Conservation (phyloP, 805 yeast genomes). For the Hanseniaspora nectarophila region DNA sequence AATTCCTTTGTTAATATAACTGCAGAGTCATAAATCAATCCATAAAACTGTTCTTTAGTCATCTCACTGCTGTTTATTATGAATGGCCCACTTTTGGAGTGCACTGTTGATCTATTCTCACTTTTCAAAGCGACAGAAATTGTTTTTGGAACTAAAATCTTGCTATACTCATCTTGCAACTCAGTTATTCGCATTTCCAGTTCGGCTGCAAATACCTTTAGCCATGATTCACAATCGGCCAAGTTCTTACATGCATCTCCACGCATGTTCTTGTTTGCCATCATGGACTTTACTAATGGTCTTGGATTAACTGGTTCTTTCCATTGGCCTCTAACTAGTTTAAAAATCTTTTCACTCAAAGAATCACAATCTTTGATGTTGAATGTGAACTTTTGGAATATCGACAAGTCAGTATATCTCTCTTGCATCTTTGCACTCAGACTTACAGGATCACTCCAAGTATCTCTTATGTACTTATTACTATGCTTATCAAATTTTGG, state of each 20-base stretch:
- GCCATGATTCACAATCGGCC: conserved; percentile 62
- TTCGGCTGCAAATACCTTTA: conserved; percentile 73
- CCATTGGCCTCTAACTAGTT: conserved; percentile 54
- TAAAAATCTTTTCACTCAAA: conserved; percentile 44
- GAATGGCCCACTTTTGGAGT: conserved; percentile 30
- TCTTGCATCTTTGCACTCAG: conserved; percentile 17
- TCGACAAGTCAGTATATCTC: conserved; percentile 6
- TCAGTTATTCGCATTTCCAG: conserved; percentile 59
- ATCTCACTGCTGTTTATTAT: conserved; percentile 17
- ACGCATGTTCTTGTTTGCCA: conserved; percentile 70
- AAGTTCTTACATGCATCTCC: conserved; percentile 40
- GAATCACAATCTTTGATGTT: conserved; percentile 34
- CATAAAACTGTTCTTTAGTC: conserved; percentile 17
- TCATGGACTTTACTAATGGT: conserved; percentile 71
- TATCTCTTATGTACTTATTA: conserved; percentile 41
- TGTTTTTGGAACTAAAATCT: conserved; percentile 37
- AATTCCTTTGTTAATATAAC: conserved; percentile 35
- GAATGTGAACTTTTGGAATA: conserved; percentile 17
- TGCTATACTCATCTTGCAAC: conserved; percentile 45
- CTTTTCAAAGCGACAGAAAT: conserved; percentile 32
- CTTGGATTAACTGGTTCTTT: conserved; percentile 44
- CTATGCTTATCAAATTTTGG: conserved; percentile 34
- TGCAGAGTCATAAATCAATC: conserved; percentile 26
- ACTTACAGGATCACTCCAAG: conserved; percentile 29
- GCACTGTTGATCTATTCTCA: conserved; percentile 20